Evolutionary conservation across 2,329 filamentous ascomycete genomes (phyloP).

Genomic region (Trichoderma gracile): DNA sequence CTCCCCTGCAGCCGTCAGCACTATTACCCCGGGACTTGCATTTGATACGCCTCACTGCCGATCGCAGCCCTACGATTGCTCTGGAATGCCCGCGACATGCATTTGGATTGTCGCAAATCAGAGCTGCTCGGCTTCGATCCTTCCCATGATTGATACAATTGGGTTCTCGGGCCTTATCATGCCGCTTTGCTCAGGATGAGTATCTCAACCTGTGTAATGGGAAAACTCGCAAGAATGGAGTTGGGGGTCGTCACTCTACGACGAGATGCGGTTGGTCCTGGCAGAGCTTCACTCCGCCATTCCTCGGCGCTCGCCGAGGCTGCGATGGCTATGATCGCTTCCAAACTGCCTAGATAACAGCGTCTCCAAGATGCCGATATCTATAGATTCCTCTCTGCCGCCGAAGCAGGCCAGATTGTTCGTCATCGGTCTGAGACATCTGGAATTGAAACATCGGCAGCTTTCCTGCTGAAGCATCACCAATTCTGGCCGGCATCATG

Average conservation of each 20-base stretch:
- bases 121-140: not conserved
- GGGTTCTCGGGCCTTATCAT: not conserved
- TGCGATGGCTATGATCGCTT: not conserved
- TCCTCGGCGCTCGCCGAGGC: not conserved
- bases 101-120: not conserved
- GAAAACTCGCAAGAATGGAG: not conserved
- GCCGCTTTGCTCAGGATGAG: not conserved
- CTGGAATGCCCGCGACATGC: not conserved
- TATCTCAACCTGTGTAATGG: not conserved
- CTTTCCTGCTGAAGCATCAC: not conserved
- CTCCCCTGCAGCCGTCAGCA: not conserved
- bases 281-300: not conserved
- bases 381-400: not conserved
- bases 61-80: conserved; percentile 6
- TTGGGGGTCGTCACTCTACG: not conserved
- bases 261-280: not conserved
- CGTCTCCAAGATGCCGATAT: not conserved
- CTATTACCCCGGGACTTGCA: not conserved
- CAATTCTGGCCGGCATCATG: not conserved
- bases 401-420: not conserved
- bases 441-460: not conserved
- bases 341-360: not conserved
- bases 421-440: not conserved
- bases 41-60: conserved; percentile 3
- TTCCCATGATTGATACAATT: conserved; percentile 3